Base-by-base conservation (phyloP, 2,329 filamentous ascomycete species). In the Coniochaeta sp. region DNA sequence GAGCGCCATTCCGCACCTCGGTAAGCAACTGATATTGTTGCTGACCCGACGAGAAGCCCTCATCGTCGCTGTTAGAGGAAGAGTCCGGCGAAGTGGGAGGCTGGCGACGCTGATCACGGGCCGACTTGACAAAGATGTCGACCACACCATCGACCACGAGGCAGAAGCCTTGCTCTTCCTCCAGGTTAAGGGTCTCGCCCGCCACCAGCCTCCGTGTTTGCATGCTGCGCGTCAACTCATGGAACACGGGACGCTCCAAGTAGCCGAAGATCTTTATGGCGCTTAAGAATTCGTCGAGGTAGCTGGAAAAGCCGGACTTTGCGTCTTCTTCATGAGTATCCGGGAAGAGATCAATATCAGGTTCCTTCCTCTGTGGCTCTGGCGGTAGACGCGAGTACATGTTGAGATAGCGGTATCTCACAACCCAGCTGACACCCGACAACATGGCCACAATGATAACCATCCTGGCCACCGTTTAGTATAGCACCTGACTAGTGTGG, bases 191-290 rank as follows among this genome's bases (percentile, higher is more conserved):
- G 0, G 94, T 99, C 69, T 99, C 94, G 27, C 94, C 94, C 5
- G 94, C 92, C 62, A 97, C 95, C 48, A 99, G 77, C 69, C 96
- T 96, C 60, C 90, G 80, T 18, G 95, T 99, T 72, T 99, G 94
- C 94, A 99, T 99, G 53, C 91, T 96, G 54, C 94, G 79, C 0
- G 94, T 99, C 60, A 99, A 80, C 70, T 99, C 94, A 64, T 99
- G 95, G 63, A 99, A 99, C 38, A 99, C 94, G 0, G 94, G 91
- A 24, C 94, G 83, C 67, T 99, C 94, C 40, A 99, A 75, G 64
- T 97, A 99, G 8, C 94, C 94, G 70, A 99, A 99, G 53, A 99
- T 94, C 69, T 97, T 99, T 73, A 99, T 99, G 27, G 95, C 94
- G 65, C 91, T 97, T 20, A 99, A 75, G 61, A 99, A 99, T 67